A percentile compares a stretch with the other conserved stretches of the same genome.
Evolutionary conservation across 2,329 filamentous ascomycete species (phyloP).

Genomic region (Aspergillus ustus): DNA sequence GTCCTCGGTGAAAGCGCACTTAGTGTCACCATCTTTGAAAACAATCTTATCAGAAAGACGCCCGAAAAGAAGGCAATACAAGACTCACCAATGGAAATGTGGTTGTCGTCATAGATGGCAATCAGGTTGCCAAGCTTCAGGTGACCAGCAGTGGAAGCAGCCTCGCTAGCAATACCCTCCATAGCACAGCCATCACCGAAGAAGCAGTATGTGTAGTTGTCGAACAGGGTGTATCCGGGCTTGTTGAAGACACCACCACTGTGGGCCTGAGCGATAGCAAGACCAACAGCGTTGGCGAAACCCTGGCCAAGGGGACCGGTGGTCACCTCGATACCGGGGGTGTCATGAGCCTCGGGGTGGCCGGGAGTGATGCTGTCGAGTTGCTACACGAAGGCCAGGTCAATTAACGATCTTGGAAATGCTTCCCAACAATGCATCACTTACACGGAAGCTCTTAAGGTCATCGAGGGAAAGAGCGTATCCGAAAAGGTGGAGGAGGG

Average conservation of each 20-base stretch:
- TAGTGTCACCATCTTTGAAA: conserved; percentile 82
- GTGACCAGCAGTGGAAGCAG: conserved; percentile 89
- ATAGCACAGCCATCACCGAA: conserved; percentile 98
- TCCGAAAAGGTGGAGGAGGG: conserved; percentile 94
- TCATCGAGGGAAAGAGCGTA: conserved; percentile 87
- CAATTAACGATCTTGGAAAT: not conserved
- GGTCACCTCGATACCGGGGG: conserved; percentile 95
- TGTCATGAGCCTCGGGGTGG: conserved; percentile 96
- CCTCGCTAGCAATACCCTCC: conserved; percentile 96
- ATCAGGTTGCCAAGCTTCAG: conserved; percentile 98
- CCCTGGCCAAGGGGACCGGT: conserved; percentile 97
- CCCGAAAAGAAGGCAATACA: not conserved
- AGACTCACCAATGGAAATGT: conserved; percentile 76
- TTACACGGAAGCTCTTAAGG: conserved; percentile 93
- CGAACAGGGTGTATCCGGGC: conserved; percentile 84
- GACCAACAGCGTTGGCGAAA: conserved; percentile 95
- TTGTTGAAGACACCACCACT: conserved; percentile 94
- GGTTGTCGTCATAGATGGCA: conserved; percentile 97
- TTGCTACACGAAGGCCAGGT: conserved; percentile 51
- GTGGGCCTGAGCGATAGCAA: conserved; percentile 95
- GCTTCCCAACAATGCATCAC: conserved; percentile 40
- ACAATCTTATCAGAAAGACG: not conserved
- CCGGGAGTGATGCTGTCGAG: conserved; percentile 85
- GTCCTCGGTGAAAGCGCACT: conserved; percentile 95
- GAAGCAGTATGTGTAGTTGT: conserved; percentile 97